A percentile compares a stretch with the other conserved stretches of the same genome.
Conservation (phyloP, 208 protist species). For the Leishmania arabica region DNA sequence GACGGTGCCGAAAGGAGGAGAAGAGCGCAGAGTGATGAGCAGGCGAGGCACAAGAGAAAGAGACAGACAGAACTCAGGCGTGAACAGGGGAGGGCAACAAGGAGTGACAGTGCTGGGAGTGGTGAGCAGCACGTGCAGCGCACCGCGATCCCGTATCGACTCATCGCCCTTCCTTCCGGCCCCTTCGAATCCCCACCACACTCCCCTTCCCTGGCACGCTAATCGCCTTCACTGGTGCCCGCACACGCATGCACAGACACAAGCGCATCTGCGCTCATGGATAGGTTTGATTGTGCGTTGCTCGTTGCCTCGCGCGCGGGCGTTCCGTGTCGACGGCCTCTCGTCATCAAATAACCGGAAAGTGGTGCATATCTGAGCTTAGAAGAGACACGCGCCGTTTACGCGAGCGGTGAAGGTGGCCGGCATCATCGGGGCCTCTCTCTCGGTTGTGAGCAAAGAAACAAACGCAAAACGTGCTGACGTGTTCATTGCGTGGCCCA, state of each 20-base stretch:
- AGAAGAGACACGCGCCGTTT: background rate
- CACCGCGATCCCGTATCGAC: background rate
- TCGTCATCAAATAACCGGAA: background rate
- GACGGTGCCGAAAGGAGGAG: conserved; percentile 2
- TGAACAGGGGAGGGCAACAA: background rate
- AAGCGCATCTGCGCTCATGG: background rate
- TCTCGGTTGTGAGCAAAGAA: background rate
- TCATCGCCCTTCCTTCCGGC: background rate
- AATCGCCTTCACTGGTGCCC: background rate
- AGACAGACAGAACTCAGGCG: background rate
- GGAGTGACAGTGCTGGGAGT: background rate
- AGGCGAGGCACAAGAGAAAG: background rate
- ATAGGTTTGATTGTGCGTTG: background rate
- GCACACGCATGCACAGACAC: background rate
- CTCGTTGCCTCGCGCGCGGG: background rate
- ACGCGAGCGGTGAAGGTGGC: background rate
- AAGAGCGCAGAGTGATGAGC: background rate
- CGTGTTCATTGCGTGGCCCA: background rate
- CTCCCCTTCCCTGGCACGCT: background rate
- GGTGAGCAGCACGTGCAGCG: background rate
- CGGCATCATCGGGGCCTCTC: background rate
- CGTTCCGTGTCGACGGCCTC: background rate
- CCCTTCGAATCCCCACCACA: background rate
- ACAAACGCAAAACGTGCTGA: background rate
- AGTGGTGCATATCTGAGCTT: background rate